A percentile compares a stretch with the other conserved stretches of the same genome.
Conservation (phyloP, 78 protist species). For the Dictyostelium discoideum region DNA sequence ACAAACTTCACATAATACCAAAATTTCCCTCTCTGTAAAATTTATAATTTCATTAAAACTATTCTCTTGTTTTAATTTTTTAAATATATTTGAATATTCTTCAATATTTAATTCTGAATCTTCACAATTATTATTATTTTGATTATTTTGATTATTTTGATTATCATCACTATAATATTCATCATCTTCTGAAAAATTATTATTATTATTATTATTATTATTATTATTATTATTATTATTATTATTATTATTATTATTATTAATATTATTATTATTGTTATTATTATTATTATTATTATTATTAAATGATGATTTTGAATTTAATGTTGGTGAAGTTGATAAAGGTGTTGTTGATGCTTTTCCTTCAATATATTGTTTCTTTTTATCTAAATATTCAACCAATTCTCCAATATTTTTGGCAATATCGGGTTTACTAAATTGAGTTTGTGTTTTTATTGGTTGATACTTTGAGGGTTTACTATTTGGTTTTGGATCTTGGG, state of each 20-base stretch:
- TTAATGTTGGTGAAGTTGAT: neutral
- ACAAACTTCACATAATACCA: neutral
- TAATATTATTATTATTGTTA: neutral
- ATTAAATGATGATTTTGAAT: neutral
- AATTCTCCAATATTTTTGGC: neutral
- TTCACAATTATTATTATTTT: neutral
- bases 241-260: neutral
- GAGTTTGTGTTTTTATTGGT: conserved; percentile 6
- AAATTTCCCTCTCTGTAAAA: neutral
- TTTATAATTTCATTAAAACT: neutral
- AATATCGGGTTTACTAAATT: neutral
- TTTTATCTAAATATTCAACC: neutral
- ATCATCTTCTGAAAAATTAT: neutral
- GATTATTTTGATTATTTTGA: neutral
- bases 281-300: neutral
- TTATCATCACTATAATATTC: neutral
- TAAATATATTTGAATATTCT: conserved; percentile 7
- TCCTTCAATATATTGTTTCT: neutral
- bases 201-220: neutral
- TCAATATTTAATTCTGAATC: neutral
- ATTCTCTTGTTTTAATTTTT: neutral
- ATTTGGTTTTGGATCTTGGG: neutral
- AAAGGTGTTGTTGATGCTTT: neutral
- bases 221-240: neutral
- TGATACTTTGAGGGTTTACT: neutral